Evolutionary conservation across 176 grass and related monocot genomes (phyloP).

Genomic region (Oryza meridionalis): DNA sequence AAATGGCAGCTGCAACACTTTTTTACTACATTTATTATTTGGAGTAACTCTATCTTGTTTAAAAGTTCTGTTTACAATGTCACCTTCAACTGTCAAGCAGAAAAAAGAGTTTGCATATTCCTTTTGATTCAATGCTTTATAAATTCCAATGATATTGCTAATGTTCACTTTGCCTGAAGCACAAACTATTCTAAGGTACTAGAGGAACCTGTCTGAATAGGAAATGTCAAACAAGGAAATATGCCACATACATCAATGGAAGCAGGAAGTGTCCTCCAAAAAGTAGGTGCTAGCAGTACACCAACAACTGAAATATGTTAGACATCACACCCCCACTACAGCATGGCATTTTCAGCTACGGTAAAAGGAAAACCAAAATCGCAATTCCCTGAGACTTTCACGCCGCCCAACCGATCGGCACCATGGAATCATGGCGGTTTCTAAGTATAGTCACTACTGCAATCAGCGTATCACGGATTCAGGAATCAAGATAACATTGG

Average conservation of each 20-base stretch:
- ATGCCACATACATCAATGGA: background rate
- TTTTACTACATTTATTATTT: background rate
- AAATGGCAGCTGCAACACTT: background rate
- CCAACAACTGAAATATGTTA: background rate
- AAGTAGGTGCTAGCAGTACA: background rate
- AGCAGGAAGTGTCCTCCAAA: background rate
- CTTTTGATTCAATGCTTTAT: background rate
- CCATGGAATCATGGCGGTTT: background rate
- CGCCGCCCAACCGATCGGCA: background rate
- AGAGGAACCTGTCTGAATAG: background rate
- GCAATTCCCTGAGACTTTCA: background rate
- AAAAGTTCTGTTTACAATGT: background rate
- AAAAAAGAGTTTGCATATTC: slow-evolving; percentile 15
- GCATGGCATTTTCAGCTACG: background rate
- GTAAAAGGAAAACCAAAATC: background rate
- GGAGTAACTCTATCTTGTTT: background rate
- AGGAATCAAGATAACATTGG: background rate
- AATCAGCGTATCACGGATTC: background rate
- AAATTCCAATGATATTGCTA: background rate
- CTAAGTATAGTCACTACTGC: background rate
- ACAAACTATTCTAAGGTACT: background rate
- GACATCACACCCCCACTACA: background rate
- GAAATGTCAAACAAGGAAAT: background rate
- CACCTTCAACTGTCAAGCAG: background rate
- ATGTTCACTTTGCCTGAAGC: background rate